Conservation (phyloP, 208 protist species). For the Sergeia podlipaevii region DNA sequence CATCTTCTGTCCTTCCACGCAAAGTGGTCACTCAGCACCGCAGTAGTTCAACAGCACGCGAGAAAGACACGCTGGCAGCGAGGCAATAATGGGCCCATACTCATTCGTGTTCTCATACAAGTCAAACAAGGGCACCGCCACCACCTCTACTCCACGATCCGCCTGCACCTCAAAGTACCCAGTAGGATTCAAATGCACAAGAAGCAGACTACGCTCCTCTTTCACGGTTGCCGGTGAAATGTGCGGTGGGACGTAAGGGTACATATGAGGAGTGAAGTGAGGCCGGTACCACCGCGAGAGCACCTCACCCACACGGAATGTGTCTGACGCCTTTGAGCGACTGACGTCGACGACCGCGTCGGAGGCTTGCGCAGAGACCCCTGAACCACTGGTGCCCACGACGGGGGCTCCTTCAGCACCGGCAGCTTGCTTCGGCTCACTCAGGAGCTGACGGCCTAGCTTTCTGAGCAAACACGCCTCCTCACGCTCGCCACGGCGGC, state of each 20-base stretch:
- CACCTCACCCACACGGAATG: conserved; percentile 75
- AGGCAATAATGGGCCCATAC: conserved; percentile 81
- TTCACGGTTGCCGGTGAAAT: conserved; percentile 69
- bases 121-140: conserved; percentile 89
- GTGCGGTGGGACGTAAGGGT: conserved; percentile 92
- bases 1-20: not conserved
- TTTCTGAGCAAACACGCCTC: conserved; percentile 74
- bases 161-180: conserved; percentile 67
- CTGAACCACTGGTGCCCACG: no score
- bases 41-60: conserved; percentile 87
- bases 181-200: conserved; percentile 71
- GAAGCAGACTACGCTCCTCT: conserved; percentile 81
- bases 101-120: conserved; percentile 88
- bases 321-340: conserved; percentile 24
- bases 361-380: no score
- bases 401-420: conserved; percentile 7
- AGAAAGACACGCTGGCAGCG: conserved; percentile 71
- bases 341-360: conserved; percentile 51
- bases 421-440: conserved; percentile 37
- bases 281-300: conserved; percentile 79
- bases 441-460: conserved; percentile 61
- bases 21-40: conserved; percentile 32
- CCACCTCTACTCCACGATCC: conserved; percentile 74
- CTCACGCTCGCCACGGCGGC: conserved; percentile 61
- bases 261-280: conserved; percentile 86